These are phyloP conservation scores for Eutrema salsugineum DNA, from an alignment of 441 rosid genomes.

Conservation along the genomic window DNA sequence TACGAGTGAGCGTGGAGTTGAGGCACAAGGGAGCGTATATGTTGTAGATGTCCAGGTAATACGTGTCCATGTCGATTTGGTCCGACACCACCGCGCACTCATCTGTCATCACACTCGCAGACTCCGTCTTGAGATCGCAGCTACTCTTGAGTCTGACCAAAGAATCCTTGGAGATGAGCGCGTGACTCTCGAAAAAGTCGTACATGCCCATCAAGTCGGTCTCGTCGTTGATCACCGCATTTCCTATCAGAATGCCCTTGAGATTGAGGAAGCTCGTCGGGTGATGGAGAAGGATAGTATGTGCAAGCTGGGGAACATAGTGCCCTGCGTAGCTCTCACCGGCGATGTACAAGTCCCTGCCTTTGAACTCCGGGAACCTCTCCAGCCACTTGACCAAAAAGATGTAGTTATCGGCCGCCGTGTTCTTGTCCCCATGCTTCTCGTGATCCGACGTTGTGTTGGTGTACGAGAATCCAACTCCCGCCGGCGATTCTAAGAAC, in stretches of 20 bases:
- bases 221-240: constrained; percentile 73
- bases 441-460: constrained; percentile 56
- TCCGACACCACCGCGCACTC: constrained; percentile 39
- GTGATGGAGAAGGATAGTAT: constrained; percentile 53
- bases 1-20: constrained; percentile 44
- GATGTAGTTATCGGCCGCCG: constrained; percentile 63
- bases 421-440: constrained; percentile 48
- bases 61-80: constrained; percentile 8
- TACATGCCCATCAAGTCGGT: constrained; percentile 67
- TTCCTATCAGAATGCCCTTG: constrained; percentile 86
- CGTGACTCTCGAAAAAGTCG: constrained; percentile 60
- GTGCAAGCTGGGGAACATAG: constrained; percentile 90
- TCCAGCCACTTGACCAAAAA: constrained; percentile 78
- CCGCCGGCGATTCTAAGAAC: constrained; percentile 89
- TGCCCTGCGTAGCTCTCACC: constrained; percentile 96
- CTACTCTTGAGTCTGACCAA: constrained; percentile 22
- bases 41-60: constrained; percentile 58
- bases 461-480: constrained; percentile 88
- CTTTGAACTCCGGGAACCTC: constrained; percentile 78
- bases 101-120: constrained; percentile 23
- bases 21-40: constrained; percentile 67
- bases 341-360: constrained; percentile 63
- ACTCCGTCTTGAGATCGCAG: constrained; percentile 51
- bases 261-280: constrained; percentile 55
- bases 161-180: constrained; percentile 52